phyloP scores from a whole-genome alignment of 306 rosid species.

The Dryas alaskensis region DNA sequence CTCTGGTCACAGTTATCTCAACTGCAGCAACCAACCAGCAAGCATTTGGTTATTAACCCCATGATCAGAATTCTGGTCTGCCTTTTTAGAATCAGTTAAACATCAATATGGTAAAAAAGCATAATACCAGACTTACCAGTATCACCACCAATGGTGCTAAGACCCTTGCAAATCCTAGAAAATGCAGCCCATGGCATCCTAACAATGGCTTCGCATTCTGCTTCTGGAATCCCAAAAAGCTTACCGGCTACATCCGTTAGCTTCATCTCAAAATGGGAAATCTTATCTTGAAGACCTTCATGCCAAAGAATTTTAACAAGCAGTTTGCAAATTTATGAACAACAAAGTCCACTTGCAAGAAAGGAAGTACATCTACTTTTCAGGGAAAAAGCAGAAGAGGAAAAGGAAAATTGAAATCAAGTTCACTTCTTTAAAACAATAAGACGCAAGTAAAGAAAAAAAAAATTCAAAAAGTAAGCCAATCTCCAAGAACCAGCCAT shows the following conservation, averaged over 20 bases:
- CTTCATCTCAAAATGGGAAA: constrained; percentile 74
- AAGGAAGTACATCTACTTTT: no score
- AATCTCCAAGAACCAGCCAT: neutral
- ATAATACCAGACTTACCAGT: constrained; percentile 38
- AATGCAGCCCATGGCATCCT: constrained; percentile 64
- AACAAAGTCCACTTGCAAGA: neutral
- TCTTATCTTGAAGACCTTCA: constrained; percentile 49
- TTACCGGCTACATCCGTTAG: constrained; percentile 66
- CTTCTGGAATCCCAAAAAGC: constrained; percentile 71
- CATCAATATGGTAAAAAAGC: neutral
- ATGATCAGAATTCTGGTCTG: no score
- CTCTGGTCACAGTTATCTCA: constrained; percentile 1
- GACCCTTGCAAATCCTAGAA: constrained; percentile 62
- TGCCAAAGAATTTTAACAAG: neutral
- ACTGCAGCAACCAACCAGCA: no score
- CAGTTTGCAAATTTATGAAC: neutral
- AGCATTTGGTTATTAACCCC: no score
- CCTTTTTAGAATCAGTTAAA: neutral
- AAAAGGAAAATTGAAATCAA: no score
- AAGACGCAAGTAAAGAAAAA: neutral
- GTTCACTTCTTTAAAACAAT: neutral
- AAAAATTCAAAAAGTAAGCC: neutral
- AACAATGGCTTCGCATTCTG: constrained; percentile 63
- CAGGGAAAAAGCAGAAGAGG: no score
- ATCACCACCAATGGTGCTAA: constrained; percentile 69